Conservation (phyloP, 2,329 filamentous ascomycete genomes). For the Botrytis galanthina region DNA sequence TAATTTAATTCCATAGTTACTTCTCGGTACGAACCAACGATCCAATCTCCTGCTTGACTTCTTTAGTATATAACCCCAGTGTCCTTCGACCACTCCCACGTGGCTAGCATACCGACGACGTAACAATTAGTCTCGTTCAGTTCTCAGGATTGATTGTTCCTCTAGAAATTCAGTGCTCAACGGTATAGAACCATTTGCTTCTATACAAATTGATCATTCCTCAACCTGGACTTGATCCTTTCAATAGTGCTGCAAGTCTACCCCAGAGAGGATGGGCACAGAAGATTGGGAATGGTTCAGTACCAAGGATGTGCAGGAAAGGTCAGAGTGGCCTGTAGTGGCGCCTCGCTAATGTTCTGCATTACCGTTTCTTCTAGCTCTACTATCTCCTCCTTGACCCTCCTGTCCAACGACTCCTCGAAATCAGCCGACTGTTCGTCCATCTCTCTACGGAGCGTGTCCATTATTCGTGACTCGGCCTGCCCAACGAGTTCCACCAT, state of each 20-base stretch:
- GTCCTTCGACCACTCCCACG: too few species aligned
- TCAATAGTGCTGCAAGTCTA: neutral
- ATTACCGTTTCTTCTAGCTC: constrained; percentile 8
- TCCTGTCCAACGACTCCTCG: constrained; percentile 5
- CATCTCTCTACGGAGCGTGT: constrained; percentile 8
- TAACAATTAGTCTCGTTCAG: too few species aligned
- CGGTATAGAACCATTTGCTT: too few species aligned
- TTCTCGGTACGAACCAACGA: too few species aligned
- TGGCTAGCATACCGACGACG: too few species aligned
- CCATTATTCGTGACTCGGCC: constrained; percentile 8
- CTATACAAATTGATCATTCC: neutral
- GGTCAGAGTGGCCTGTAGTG: constrained; percentile 11
- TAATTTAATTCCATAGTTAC: too few species aligned
- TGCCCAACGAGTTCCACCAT: constrained; percentile 3
- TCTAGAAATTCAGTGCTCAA: too few species aligned
- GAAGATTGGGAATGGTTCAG: neutral
- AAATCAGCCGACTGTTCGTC: constrained; percentile 2
- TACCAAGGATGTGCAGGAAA: constrained; percentile 12
- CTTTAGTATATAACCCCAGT: too few species aligned
- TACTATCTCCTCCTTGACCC: constrained; percentile 7
- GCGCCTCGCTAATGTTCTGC: constrained; percentile 13
- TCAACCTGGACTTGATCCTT: constrained; percentile 2
- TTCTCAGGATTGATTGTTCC: too few species aligned
- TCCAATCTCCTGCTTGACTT: too few species aligned
- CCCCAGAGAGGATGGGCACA: neutral